Conservation (phyloP, 2,329 filamentous ascomycete species). For the Cercospora berteroae region DNA sequence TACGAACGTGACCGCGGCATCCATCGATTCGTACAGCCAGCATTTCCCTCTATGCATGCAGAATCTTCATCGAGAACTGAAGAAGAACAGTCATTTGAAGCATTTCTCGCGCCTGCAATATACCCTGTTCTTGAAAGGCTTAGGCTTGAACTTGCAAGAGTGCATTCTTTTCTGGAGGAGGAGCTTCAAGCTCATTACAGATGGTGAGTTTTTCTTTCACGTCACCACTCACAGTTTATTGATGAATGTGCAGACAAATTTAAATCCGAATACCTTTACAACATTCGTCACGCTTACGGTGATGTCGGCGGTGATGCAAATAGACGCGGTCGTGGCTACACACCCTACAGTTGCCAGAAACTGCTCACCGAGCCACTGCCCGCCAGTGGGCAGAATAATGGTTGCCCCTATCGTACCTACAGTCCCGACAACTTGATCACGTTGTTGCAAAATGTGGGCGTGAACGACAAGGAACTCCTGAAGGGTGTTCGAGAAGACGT, state of each 20-base stretch:
- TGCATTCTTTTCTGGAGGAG: conserved; percentile 88
- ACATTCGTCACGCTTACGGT: conserved; percentile 90
- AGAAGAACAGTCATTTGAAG: conserved; percentile 86
- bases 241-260: conserved; percentile 64
- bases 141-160: conserved; percentile 89
- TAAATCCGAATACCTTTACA: conserved; percentile 97
- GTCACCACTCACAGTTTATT: background rate
- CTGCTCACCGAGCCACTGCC: conserved; percentile 87
- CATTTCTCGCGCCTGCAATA: conserved; percentile 93
- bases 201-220: conserved; percentile 44
- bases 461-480: conserved; percentile 73
- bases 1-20: conserved; percentile 74
- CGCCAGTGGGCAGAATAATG: conserved; percentile 78
- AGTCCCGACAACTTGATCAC: conserved; percentile 78
- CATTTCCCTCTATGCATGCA: conserved; percentile 95
- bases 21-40: conserved; percentile 71
- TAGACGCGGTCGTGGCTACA: conserved; percentile 80
- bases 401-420: conserved; percentile 96
- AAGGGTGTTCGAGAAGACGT: conserved; percentile 86
- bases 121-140: conserved; percentile 92
- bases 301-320: conserved; percentile 93
- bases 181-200: conserved; percentile 79
- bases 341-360: conserved; percentile 91
- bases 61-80: conserved; percentile 79
- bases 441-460: conserved; percentile 73